Evolutionary conservation across 2,329 filamentous ascomycete genomes (phyloP).

Genomic region (Polychaeton citri): DNA sequence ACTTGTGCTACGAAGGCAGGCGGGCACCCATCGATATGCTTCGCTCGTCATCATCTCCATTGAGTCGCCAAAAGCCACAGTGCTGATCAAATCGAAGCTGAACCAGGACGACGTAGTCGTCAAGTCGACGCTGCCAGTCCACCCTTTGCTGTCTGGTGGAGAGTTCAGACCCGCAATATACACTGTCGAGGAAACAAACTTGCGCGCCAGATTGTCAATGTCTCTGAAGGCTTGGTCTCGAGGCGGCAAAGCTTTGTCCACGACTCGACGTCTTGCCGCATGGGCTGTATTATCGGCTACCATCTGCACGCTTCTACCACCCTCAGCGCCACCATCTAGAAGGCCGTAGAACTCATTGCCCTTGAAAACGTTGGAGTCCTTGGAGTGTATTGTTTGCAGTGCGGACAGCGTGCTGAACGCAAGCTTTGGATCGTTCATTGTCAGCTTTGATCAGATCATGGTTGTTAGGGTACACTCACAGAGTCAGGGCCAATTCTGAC

Average conservation of each 20-base stretch:
- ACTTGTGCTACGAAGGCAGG: slow-evolving; percentile 26
- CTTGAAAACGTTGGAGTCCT: slow-evolving; percentile 32
- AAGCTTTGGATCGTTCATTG: slow-evolving; percentile 34
- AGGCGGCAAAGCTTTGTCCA: background rate
- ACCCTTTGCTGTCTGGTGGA: too few species aligned
- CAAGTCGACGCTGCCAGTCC: slow-evolving; percentile 12
- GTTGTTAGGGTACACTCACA: slow-evolving; percentile 35
- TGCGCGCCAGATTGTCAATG: too few species aligned
- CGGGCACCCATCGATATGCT: slow-evolving; percentile 24
- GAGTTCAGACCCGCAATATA: too few species aligned
- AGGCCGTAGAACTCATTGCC: slow-evolving; percentile 30
- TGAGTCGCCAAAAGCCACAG: slow-evolving; percentile 28
- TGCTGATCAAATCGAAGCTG: slow-evolving; percentile 39
- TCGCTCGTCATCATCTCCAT: slow-evolving; percentile 14
- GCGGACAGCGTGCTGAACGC: slow-evolving; percentile 26
- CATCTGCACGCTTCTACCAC: slow-evolving; percentile 12
- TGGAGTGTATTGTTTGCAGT: slow-evolving; percentile 32
- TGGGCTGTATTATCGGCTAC: slow-evolving; percentile 6
- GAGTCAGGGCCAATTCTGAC: slow-evolving; percentile 18
- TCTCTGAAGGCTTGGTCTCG: too few species aligned
- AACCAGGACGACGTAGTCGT: slow-evolving; percentile 24
- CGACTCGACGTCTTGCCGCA: slow-evolving; percentile 1
- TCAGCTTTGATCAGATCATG: slow-evolving; percentile 36
- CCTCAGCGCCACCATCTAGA: slow-evolving; percentile 11
- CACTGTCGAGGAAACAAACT: too few species aligned